Percentiles rank a stretch among this genome's conserved stretches.
These are phyloP conservation scores for Hyaloperonospora brassicae DNA, from an alignment of 352 stramenopile species.

Conservation along the genomic window DNA sequence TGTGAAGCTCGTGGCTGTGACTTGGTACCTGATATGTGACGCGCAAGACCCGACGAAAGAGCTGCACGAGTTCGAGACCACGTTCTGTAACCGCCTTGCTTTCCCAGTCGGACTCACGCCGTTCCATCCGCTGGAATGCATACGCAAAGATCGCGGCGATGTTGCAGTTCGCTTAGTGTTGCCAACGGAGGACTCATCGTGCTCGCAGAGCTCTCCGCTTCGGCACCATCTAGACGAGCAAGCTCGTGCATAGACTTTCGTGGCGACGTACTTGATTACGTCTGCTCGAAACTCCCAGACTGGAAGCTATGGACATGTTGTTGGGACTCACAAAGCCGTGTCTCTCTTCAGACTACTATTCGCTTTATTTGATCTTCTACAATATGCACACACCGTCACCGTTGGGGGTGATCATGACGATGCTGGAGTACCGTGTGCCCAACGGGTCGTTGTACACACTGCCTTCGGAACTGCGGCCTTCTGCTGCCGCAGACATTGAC, in stretches of 20 bases:
- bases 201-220: too few relatives aligned
- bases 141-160: slow-evolving; percentile 39
- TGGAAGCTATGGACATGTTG: too few relatives aligned
- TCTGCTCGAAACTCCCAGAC: too few relatives aligned
- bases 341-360: too few relatives aligned
- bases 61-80: slow-evolving; percentile 45
- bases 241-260: too few relatives aligned
- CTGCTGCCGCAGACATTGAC: slow-evolving; percentile 33
- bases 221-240: too few relatives aligned
- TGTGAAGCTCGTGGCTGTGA: slow-evolving; percentile 40
- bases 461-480: slow-evolving; percentile 34
- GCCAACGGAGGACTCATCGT: background rate
- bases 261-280: too few relatives aligned
- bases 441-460: slow-evolving; percentile 75
- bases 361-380: slow-evolving; percentile 24
- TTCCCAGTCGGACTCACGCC: slow-evolving; percentile 51
- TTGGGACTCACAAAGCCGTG: too few relatives aligned
- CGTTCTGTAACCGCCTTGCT: slow-evolving; percentile 53
- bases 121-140: slow-evolving; percentile 37
- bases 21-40: slow-evolving; percentile 69
- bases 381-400: slow-evolving; percentile 73
- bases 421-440: slow-evolving; percentile 74
- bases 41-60: slow-evolving; percentile 53
- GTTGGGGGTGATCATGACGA: slow-evolving; percentile 82
- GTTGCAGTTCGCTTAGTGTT: slow-evolving; percentile 34